Conservation (phyloP, 2,329 filamentous ascomycete genomes). For the Akanthomyces muscarius region DNA sequence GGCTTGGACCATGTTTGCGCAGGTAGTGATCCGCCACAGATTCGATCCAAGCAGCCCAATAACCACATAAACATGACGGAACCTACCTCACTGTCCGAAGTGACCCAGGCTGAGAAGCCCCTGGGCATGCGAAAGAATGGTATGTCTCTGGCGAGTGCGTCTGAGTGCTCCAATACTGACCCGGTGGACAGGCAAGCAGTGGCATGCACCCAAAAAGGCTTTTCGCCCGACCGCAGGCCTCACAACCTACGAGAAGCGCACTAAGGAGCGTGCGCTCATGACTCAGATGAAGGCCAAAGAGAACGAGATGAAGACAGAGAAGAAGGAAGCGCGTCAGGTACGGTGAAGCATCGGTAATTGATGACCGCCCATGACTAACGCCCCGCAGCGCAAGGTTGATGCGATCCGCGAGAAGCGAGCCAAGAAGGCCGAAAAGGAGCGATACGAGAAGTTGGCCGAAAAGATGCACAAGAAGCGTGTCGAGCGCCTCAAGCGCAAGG, state of each 20-base stretch:
- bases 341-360: conserved; percentile 23
- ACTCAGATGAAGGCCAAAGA: conserved; percentile 86
- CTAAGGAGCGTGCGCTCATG: conserved; percentile 64
- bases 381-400: conserved; percentile 65
- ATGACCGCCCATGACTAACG: background rate
- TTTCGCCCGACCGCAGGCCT: conserved; percentile 80
- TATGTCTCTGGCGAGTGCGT: background rate
- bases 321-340: conserved; percentile 83
- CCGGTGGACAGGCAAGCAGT: conserved; percentile 74
- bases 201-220: conserved; percentile 77
- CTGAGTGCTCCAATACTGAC: background rate
- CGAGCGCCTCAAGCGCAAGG: conserved; percentile 86
- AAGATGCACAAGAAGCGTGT: conserved; percentile 98
- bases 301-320: conserved; percentile 93
- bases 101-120: conserved; percentile 8
- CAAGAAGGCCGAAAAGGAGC: conserved; percentile 87
- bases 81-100: background rate
- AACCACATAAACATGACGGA: conserved; percentile 4
- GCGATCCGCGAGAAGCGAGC: conserved; percentile 79
- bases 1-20: background rate
- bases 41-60: background rate
- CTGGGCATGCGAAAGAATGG: conserved; percentile 18
- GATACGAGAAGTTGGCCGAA: conserved; percentile 90
- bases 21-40: background rate
- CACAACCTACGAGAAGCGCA: conserved; percentile 73